Evolutionary conservation across 164 flowering plant genomes (phyloP).

Genomic region (Amborella trichopoda): DNA sequence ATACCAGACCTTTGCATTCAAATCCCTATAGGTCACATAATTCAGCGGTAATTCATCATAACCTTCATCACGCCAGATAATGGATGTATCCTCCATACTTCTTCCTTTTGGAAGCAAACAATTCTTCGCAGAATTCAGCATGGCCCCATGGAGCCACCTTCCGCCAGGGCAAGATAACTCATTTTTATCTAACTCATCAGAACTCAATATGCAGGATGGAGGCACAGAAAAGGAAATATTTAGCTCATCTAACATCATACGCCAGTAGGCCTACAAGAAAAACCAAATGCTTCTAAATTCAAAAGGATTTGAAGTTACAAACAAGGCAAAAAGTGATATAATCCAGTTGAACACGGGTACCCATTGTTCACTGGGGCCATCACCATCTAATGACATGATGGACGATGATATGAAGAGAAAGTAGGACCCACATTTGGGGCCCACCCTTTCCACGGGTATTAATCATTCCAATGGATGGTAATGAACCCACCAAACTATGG

Average conservation of each 20-base stretch:
- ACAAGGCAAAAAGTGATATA: too few species aligned
- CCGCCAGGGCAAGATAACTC: slow-evolving; percentile 53
- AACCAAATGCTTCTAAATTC: neutral
- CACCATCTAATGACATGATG: too few species aligned
- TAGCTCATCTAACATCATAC: slow-evolving; percentile 53
- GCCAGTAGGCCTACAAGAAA: slow-evolving; percentile 64
- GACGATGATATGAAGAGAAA: too few species aligned
- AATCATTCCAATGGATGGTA: too few species aligned
- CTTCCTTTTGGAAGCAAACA: slow-evolving; percentile 50
- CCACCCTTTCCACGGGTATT: too few species aligned
- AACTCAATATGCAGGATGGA: slow-evolving; percentile 56
- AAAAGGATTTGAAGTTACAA: too few species aligned
- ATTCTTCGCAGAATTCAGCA: slow-evolving; percentile 57
- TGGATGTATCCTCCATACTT: slow-evolving; percentile 30
- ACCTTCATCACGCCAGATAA: slow-evolving; percentile 87
- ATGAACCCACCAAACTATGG: too few species aligned
- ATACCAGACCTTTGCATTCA: slow-evolving; percentile 71
- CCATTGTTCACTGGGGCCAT: too few species aligned
- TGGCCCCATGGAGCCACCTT: slow-evolving; percentile 84
- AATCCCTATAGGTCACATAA: slow-evolving; percentile 48
- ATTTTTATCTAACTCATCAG: slow-evolving; percentile 18
- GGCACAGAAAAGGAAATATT: slow-evolving; percentile 48
- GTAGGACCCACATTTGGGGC: too few species aligned
- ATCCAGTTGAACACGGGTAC: too few species aligned
- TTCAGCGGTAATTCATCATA: slow-evolving; percentile 44